Evolutionary conservation across 2,329 filamentous ascomycete species (phyloP), one percentile per base, ranked within the genome.

Genomic region (Penicillium sp.): DNA sequence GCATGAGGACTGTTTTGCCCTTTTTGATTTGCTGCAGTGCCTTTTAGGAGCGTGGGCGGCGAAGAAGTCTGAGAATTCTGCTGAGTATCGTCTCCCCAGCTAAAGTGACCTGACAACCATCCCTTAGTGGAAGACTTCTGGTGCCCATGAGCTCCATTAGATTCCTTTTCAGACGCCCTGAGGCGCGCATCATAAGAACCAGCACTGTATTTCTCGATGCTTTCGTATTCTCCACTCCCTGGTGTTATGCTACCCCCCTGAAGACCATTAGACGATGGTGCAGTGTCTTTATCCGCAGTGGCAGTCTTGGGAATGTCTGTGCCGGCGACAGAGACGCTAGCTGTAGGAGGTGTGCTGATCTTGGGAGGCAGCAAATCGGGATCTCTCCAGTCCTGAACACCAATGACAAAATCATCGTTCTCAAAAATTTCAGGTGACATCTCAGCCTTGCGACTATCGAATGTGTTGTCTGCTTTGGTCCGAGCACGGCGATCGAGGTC

Each of bases 311-410:
- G 61, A 13, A 51, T 53, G 19, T 66, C 61, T 36, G 69, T 64
- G 19, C 59, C 62, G 30, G 63, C 57, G n/a, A 47, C 47, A 29
- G 59, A 50, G 23, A 56, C 61, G 55, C 58, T 73, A 38, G 62
- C 61, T n/a, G 56, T 60, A 16, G 58, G 55, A 19, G 60, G 55
- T 27, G 58, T 52, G 34, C 61, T 69, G 53, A 61, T 67, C 45
- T 72, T 71, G 36, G 74, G 69, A 2, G 79, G 79, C 19, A 90
- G 77, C 16, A 91, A 75, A 68, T 91, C 89, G 6, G 89, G 87
- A 69, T 94, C 90, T 61, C 89, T 83, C 90, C 90, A 93, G 68
- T 94, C 90, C 61, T 94, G 88, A 11, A 91, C 85, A n/a, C 89
- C 90, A 64, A 93, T 92, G 41, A 89, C 81, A 68, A 92, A 93